Conservation (phyloP, 257 asterid genomes). For the Fraxinus quadrangulata region DNA sequence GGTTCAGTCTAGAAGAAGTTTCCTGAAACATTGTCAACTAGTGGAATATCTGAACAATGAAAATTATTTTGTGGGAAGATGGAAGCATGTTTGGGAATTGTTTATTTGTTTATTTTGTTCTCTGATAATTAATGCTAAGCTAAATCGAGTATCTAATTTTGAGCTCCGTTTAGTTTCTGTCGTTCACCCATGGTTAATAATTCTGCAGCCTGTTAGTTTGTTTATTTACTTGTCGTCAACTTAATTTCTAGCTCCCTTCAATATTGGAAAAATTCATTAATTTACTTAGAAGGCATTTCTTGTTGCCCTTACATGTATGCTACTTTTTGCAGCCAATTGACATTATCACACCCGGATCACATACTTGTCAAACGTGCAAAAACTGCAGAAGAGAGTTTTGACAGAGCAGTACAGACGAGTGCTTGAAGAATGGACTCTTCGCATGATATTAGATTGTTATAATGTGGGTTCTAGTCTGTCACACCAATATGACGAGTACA, state of each 20-base stretch:
- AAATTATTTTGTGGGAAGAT: background rate
- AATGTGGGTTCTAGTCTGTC: constrained; percentile 8
- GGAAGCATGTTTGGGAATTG: too few relatives aligned
- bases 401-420: constrained; percentile 78
- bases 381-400: constrained; percentile 71
- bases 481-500: constrained; percentile 24
- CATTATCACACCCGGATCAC: constrained; percentile 80
- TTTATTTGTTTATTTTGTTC: too few relatives aligned
- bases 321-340: constrained; percentile 71
- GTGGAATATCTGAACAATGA: background rate
- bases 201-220: background rate
- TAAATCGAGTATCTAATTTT: background rate
- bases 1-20: background rate
- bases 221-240: background rate
- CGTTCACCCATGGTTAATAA: background rate
- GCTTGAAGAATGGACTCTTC: constrained; percentile 43
- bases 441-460: constrained; percentile 11
- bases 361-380: constrained; percentile 64
- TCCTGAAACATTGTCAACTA: background rate
- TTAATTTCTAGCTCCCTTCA: background rate
- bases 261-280: background rate
- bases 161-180: background rate
- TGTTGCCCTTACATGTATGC: background rate
- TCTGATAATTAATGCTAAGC: background rate
- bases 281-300: background rate